Conservation (phyloP, 306 rosid genomes). For the Carpinus viminea region DNA sequence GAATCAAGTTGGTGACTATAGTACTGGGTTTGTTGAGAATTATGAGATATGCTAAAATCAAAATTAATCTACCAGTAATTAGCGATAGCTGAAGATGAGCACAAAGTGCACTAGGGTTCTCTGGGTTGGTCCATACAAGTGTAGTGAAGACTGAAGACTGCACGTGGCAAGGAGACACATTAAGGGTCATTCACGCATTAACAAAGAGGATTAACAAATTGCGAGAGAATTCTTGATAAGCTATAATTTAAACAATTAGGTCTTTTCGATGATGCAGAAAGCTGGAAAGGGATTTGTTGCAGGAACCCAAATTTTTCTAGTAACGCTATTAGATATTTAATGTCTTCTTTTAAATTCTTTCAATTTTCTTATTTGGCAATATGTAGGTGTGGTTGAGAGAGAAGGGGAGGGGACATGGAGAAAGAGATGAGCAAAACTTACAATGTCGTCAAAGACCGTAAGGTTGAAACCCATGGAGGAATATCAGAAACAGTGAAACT, state of each 20-base stretch:
- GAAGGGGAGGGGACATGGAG: neutral
- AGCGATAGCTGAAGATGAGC: neutral
- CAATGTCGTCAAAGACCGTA: slow-evolving; percentile 56
- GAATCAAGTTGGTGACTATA: no score
- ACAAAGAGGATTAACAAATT: neutral
- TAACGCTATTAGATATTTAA: neutral
- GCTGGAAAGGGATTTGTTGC: neutral
- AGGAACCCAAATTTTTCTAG: neutral
- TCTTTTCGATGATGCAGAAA: neutral
- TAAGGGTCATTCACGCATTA: neutral
- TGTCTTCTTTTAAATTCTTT: neutral
- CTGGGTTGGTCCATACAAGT: neutral
- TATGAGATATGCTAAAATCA: no score
- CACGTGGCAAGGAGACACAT: neutral
- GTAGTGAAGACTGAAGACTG: neutral
- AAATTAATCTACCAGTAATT: no score
- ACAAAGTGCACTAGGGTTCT: no score
- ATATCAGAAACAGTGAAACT: slow-evolving; percentile 42
- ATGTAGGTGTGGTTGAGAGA: neutral
- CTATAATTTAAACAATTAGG: neutral
- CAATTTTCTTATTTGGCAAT: neutral
- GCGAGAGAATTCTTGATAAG: neutral
- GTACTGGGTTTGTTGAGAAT: no score
- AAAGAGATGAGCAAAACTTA: slow-evolving; percentile 31
- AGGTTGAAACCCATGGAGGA: slow-evolving; percentile 51